phyloP scores from a whole-genome alignment of 2,329 filamentous ascomycete genomes.

The Hypoxylon sp. region DNA sequence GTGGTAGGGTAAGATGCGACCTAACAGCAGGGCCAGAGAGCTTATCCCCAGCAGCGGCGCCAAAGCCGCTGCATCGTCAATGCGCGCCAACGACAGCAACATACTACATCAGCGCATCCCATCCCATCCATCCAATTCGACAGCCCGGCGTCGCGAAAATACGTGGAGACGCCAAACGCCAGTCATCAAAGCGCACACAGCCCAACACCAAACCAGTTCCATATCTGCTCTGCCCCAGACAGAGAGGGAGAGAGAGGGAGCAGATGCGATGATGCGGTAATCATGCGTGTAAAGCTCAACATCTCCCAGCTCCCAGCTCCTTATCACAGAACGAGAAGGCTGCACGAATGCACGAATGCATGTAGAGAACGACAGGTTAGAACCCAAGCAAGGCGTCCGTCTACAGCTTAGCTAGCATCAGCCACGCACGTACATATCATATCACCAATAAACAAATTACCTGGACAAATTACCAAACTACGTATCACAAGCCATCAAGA shows the following conservation, averaged over 20 bases:
- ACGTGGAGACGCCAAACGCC: slow-evolving; percentile 29
- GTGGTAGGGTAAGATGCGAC: slow-evolving; percentile 36
- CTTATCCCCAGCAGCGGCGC: neutral
- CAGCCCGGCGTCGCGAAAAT: slow-evolving; percentile 7
- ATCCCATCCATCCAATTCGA: neutral
- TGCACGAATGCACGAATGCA: no score
- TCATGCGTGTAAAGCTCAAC: slow-evolving; percentile 1
- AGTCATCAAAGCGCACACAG: slow-evolving; percentile 5
- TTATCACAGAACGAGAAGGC: neutral
- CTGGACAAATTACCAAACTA: slow-evolving; percentile 1
- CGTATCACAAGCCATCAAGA: neutral
- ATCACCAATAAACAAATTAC: neutral
- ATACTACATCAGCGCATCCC: neutral
- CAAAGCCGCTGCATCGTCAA: slow-evolving; percentile 4
- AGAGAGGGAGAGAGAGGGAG: no score
- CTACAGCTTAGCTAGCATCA: neutral
- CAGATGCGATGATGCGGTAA: slow-evolving; percentile 1
- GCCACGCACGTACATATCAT: neutral
- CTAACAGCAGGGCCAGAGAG: slow-evolving; percentile 19
- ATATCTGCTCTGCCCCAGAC: neutral
- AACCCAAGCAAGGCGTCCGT: slow-evolving; percentile 1
- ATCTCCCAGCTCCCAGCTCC: neutral
- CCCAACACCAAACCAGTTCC: neutral
- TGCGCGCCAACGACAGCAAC: slow-evolving; percentile 13
- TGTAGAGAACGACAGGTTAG: neutral